A percentile compares a stretch with the other conserved stretches of the same genome.
Evolutionary conservation across 75 land plant species (phyloP).

Genomic region (Pinus taeda): DNA sequence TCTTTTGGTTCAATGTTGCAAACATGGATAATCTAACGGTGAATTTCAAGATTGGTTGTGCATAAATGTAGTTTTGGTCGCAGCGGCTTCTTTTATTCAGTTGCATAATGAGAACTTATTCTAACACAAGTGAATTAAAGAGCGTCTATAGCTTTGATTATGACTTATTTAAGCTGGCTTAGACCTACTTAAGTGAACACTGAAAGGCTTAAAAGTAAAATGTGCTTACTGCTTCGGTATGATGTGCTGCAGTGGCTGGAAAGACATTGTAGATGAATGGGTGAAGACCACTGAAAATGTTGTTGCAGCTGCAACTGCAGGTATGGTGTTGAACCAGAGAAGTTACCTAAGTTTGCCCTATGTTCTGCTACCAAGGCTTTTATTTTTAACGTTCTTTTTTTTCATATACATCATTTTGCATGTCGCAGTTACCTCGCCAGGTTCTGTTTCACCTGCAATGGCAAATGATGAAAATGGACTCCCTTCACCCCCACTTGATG

Average conservation of each 20-base stretch:
- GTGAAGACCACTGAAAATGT: conserved; percentile 41
- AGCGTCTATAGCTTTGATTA: neutral
- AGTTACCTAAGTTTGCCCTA: neutral
- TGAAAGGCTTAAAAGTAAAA: neutral
- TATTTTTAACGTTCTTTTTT: neutral
- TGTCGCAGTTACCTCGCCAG: conserved; percentile 35
- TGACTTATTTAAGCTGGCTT: neutral
- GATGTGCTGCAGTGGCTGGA: conserved; percentile 68
- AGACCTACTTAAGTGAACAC: too few relatives aligned
- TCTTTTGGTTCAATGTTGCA: neutral
- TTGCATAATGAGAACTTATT: neutral
- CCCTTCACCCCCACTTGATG: conserved; percentile 85
- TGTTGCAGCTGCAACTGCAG: conserved; percentile 51
- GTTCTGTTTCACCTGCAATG: conserved; percentile 37
- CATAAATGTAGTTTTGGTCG: neutral
- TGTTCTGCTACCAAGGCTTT: neutral
- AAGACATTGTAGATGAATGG: conserved; percentile 77
- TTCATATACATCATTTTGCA: neutral
- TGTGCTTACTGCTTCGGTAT: neutral
- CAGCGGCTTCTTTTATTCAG: neutral
- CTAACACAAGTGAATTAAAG: neutral
- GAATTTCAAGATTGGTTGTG: neutral
- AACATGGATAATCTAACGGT: neutral
- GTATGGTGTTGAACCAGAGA: conserved; percentile 7
- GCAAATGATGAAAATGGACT: conserved; percentile 63